Evolutionary conservation across 2,329 filamentous ascomycete species (phyloP).

Genomic region (Cercospora sp.): DNA sequence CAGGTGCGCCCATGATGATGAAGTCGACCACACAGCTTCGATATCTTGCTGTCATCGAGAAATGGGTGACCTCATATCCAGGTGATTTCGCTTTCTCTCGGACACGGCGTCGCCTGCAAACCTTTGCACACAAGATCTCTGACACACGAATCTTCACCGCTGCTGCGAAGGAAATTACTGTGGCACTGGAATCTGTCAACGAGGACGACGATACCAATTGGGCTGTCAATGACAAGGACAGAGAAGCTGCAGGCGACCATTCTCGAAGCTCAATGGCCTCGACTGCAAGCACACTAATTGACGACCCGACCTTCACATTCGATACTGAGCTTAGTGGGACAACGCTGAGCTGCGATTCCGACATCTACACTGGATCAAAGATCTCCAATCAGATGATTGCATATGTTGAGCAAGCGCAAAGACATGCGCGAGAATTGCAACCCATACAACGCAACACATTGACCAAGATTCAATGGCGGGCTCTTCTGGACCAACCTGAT

Average conservation of each 20-base stretch:
- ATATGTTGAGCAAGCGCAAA: slow-evolving; percentile 75
- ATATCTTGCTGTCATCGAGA: slow-evolving; percentile 78
- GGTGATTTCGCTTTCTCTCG: slow-evolving; percentile 84
- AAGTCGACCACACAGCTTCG: slow-evolving; percentile 80
- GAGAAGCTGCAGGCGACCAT: slow-evolving; percentile 43
- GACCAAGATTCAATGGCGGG: slow-evolving; percentile 83
- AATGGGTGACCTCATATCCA: slow-evolving; percentile 87
- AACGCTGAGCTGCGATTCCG: slow-evolving; percentile 32
- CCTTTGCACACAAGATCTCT: slow-evolving; percentile 74
- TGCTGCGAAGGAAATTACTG: slow-evolving; percentile 80
- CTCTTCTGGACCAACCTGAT: slow-evolving; percentile 82
- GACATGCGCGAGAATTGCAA: slow-evolving; percentile 70
- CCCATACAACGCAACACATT: slow-evolving; percentile 69
- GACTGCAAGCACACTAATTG: slow-evolving; percentile 38
- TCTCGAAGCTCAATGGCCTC: slow-evolving; percentile 38
- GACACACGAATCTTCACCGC: slow-evolving; percentile 78
- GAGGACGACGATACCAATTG: slow-evolving; percentile 92
- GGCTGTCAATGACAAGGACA: slow-evolving; percentile 75
- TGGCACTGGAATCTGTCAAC: slow-evolving; percentile 70
- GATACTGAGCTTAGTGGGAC: slow-evolving; percentile 35
- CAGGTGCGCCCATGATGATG: slow-evolving; percentile 68
- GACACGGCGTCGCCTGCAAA: slow-evolving; percentile 69
- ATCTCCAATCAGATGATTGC: slow-evolving; percentile 55
- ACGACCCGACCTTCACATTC: slow-evolving; percentile 36
- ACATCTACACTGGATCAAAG: slow-evolving; percentile 34